A percentile compares a stretch with the other conserved stretches of the same genome.
These are phyloP conservation scores for Eucalyptus cloeziana DNA, from an alignment of 345 rosid genomes.

Conservation along the genomic window DNA sequence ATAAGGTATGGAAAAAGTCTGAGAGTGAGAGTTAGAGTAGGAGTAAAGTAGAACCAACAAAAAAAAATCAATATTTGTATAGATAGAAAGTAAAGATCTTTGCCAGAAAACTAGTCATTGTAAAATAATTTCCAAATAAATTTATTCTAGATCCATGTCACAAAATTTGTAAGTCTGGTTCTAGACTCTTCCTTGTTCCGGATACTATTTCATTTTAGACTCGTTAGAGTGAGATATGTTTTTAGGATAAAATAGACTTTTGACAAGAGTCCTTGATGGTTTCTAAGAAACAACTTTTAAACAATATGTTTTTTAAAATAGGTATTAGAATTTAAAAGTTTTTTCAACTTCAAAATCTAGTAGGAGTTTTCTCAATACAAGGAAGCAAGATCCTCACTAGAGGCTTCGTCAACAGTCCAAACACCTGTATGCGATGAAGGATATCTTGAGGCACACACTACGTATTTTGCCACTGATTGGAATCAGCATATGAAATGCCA, in stretches of 20 bases:
- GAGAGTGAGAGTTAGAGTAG: no score
- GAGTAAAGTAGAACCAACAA: no score
- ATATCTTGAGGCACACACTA: not conserved
- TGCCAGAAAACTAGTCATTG: accelerated
- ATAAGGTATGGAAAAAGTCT: accelerated
- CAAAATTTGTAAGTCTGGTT: no score
- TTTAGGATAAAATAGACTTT: accelerated
- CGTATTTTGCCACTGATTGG: not conserved
- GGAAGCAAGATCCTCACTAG: slow-evolving; percentile 21
- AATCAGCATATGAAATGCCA: not conserved
- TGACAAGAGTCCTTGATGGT: accelerated
- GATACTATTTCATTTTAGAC: no score
- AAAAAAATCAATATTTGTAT: no score
- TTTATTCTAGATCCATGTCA: no score
- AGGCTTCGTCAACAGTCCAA: slow-evolving; percentile 20
- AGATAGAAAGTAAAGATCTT: no score
- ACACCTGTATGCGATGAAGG: not conserved
- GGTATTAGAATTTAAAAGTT: accelerated
- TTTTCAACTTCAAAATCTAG: no score
- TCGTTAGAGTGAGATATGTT: accelerated
- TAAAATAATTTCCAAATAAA: no score
- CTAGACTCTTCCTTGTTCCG: accelerated
- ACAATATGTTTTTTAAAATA: no score
- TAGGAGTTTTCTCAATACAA: accelerated
- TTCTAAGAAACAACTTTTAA: no score